Percentiles rank a stretch among this genome's conserved stretches.
Conservation (phyloP, 1,139 yeast genomes). For the Blastobotrys apis region DNA sequence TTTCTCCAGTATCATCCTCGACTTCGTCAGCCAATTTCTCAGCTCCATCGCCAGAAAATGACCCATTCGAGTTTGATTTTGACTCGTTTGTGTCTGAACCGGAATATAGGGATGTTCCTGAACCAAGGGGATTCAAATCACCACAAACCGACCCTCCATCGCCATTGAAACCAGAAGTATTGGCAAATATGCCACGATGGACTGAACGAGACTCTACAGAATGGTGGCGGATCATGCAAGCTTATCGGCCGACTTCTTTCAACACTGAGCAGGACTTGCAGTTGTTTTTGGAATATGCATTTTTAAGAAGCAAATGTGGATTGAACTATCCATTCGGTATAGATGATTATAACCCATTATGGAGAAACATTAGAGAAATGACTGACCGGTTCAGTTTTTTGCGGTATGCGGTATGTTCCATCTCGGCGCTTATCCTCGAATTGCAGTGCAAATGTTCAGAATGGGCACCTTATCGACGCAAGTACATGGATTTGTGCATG, state of each 20-base stretch:
- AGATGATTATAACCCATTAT: conserved; percentile 19
- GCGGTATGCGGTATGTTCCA: conserved; percentile 17
- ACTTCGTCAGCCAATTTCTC: too few species aligned
- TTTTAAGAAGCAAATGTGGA: conserved; percentile 20
- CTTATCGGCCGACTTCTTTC: conserved; percentile 21
- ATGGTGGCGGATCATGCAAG: conserved; percentile 22
- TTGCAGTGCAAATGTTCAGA: conserved; percentile 20
- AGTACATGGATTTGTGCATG: conserved; percentile 22
- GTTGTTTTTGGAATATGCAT: conserved; percentile 17
- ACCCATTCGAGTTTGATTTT: too few species aligned
- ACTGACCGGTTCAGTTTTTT: conserved; percentile 15
- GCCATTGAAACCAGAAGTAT: conserved; percentile 16
- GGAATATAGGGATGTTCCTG: conserved; percentile 2
- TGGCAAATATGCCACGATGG: conserved; percentile 19
- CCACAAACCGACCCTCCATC: conserved; percentile 7
- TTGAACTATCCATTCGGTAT: conserved; percentile 19
- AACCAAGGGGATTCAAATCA: neutral
- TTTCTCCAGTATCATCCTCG: too few species aligned
- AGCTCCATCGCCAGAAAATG: too few species aligned
- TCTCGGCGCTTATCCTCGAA: conserved; percentile 16
- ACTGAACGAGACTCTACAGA: conserved; percentile 17
- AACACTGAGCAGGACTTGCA: conserved; percentile 18
- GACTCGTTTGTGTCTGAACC: too few species aligned
- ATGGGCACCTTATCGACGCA: conserved; percentile 21
- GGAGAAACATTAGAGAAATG: conserved; percentile 16